Conservation (phyloP, 495 filamentous ascomycete species). For the Penicillium malachiteum region DNA sequence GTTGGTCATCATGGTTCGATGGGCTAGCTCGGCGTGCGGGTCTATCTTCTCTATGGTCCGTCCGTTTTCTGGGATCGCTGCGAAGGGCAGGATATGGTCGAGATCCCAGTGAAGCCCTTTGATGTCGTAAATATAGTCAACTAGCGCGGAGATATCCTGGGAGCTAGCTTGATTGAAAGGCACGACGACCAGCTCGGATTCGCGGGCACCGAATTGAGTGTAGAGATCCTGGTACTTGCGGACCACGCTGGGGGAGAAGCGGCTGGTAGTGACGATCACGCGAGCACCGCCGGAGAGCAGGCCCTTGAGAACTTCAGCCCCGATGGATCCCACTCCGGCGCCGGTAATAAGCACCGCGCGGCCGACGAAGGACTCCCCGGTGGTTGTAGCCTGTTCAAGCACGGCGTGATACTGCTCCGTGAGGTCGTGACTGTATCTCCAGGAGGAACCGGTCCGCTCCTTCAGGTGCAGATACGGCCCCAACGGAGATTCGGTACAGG, state of each 20-base stretch:
- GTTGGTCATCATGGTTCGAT: slow-evolving; percentile 99
- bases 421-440: too few relatives aligned
- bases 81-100: slow-evolving; percentile 94
- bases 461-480: too few relatives aligned
- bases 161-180: slow-evolving; percentile 99
- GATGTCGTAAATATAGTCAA: slow-evolving; percentile 92
- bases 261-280: slow-evolving; percentile 92
- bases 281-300: slow-evolving; percentile 94
- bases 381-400: too few relatives aligned
- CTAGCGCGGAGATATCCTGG: slow-evolving; percentile 89
- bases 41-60: slow-evolving; percentile 97
- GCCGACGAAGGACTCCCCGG: slow-evolving; percentile 87
- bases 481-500: too few relatives aligned
- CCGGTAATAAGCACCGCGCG: slow-evolving; percentile 93
- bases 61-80: slow-evolving; percentile 94
- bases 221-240: slow-evolving; percentile 99
- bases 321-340: slow-evolving; percentile 95
- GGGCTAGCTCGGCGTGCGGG: slow-evolving; percentile 95
- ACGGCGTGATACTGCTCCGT: too few relatives aligned
- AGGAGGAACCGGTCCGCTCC: too few relatives aligned
- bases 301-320: slow-evolving; percentile 93
- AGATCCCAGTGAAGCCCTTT: slow-evolving; percentile 99
- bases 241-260: slow-evolving; percentile 94
- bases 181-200: slow-evolving; percentile 94
- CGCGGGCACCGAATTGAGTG: slow-evolving; percentile 84